Conservation (phyloP, 2,329 filamentous ascomycete species). For the Anthostomella pinea region DNA sequence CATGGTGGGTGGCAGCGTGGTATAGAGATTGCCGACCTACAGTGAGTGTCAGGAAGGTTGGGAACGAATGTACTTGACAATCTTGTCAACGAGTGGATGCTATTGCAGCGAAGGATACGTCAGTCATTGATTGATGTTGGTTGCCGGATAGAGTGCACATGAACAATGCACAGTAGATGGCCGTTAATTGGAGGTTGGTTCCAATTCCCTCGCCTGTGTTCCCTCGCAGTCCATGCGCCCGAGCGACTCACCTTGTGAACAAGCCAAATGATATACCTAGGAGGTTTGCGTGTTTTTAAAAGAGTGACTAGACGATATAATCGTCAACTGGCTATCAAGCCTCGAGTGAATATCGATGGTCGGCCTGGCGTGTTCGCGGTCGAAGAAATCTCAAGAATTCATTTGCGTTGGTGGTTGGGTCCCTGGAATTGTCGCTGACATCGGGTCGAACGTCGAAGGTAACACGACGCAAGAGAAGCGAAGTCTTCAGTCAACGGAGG, state of each 20-base stretch:
- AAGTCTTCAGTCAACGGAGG: conserved; percentile 22
- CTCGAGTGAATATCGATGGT: conserved; percentile 20
- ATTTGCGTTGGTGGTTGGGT: conserved; percentile 23
- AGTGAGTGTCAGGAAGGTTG: conserved; percentile 37
- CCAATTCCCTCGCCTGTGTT: too few species aligned
- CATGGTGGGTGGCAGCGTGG: conserved; percentile 6
- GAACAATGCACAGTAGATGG: conserved; percentile 22
- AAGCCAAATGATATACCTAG: conserved; percentile 28
- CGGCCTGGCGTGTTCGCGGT: conserved; percentile 25
- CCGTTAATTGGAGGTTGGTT: too few species aligned
- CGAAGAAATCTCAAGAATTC: conserved; percentile 28
- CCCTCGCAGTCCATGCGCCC: too few species aligned
- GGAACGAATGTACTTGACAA: conserved; percentile 48
- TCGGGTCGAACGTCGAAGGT: conserved; percentile 24
- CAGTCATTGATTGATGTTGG: conserved; percentile 12
- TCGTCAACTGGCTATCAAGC: conserved; percentile 26
- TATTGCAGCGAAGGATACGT: conserved; percentile 16
- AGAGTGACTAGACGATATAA: conserved; percentile 35
- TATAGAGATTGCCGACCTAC: conserved; percentile 28
- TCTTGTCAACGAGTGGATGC: conserved; percentile 41
- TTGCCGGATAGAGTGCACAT: conserved; percentile 11
- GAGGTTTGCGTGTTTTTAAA: too few species aligned
- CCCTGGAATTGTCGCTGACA: conserved; percentile 22
- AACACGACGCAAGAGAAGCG: conserved; percentile 16
- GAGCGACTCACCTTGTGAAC: conserved; percentile 27